Base-by-base conservation (phyloP, 1,139 yeast genomes). In the Kodamaea fungicola region DNA sequence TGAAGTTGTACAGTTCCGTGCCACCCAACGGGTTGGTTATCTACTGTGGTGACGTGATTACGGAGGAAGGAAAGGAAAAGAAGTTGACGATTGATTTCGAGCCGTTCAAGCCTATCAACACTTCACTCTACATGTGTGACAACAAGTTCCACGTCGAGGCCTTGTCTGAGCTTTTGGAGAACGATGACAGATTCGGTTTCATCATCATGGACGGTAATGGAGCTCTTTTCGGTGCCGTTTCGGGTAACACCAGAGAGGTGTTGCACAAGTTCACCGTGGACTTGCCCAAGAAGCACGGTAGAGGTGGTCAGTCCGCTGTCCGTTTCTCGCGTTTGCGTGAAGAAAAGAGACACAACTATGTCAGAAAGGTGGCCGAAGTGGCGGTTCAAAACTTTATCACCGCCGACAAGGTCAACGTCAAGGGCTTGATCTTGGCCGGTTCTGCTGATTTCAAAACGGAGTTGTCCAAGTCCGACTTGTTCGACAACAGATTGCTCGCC, bases 121-220 rank as follows among this genome's bases (percentile, higher is more conserved):
- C 98, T 22, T 86, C 97, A 9, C 74, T 92, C 56, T 92, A 92
- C 62, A 67, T 90, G 53, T 92, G 98, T 79, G 98, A 92, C 71
- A 90, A 90, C 71, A 92, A 90, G 64, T 92, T 92, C 75, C 98
- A 92, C 64, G 95, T 96, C 25, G 98, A 92, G 66, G 97, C 96
- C 3, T 76, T 92, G 44, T 79, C 95, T 37, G 98, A 92, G 67
- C 76, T 92, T 59, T 75, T 92, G 51, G 97, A 92, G 69, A 82
- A 88, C 49, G 98, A 92, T 64, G 96, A 94, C 61, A 80, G 88
- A 65, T 92, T 90, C 54, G 98, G 98, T 37, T 92, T 92, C 70
- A 92, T 92, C 54, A 83, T 92, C 54, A 92, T 92, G 98, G 98
- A 92, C 67, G 98, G 98, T 87, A 89, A 89, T 62, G 98, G 98